Conservation (phyloP, 202 grass and related monocot genomes). For the Panicum virgatum region DNA sequence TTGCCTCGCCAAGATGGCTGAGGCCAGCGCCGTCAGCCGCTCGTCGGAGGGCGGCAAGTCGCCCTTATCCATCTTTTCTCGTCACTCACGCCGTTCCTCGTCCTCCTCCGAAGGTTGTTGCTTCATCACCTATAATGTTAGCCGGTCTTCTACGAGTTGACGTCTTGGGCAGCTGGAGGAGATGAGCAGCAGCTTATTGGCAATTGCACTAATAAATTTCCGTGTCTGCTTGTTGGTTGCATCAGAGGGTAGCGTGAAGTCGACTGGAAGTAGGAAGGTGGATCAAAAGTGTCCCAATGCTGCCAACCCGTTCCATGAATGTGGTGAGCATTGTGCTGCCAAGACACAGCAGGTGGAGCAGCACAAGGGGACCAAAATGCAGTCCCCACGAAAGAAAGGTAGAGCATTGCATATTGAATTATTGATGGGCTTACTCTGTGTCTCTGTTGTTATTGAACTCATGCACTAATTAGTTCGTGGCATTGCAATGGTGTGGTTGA, state of each 20-base stretch:
- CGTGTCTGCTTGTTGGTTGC: slow-evolving; percentile 23
- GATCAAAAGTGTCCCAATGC: slow-evolving; percentile 75
- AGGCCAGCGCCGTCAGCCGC: slow-evolving; percentile 27
- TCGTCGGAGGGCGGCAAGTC: slow-evolving; percentile 53
- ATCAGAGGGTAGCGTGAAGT: slow-evolving; percentile 46
- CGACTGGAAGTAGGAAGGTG: slow-evolving; percentile 52
- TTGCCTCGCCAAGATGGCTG: slow-evolving; percentile 56
- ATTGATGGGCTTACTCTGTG: neutral
- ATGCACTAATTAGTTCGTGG: neutral
- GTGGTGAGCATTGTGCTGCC: slow-evolving; percentile 52
- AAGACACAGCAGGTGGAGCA: slow-evolving; percentile 57
- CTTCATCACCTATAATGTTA: neutral
- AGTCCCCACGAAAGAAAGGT: slow-evolving; percentile 44
- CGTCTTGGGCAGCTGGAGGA: neutral
- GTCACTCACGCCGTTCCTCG: slow-evolving; percentile 47
- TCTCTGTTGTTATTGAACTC: neutral
- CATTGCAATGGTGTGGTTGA: neutral
- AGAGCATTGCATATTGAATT: neutral
- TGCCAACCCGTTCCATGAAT: slow-evolving; percentile 74
- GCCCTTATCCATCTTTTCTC: slow-evolving; percentile 65
- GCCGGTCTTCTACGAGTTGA: neutral
- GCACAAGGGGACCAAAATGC: slow-evolving; percentile 26
- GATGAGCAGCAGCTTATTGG: neutral
- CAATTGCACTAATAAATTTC: neutral
- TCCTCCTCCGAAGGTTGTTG: slow-evolving; percentile 60